These are phyloP conservation scores for Phialocephala sp. DNA, from an alignment of 2,329 filamentous ascomycete genomes.

Conservation along the genomic window DNA sequence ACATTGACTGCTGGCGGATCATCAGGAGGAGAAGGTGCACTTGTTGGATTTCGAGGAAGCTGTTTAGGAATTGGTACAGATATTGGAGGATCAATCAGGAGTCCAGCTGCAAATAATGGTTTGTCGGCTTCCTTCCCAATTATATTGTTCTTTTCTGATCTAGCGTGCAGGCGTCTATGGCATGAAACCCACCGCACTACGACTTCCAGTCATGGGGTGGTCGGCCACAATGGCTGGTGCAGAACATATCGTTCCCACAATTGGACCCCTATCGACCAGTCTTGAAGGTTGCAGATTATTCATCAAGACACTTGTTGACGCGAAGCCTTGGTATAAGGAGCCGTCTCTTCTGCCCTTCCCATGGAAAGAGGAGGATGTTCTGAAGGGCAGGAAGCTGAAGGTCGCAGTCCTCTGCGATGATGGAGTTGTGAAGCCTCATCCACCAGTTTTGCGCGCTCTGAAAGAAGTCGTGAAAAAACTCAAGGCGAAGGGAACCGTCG, in stretches of 20 bases:
- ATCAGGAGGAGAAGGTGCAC: conserved; percentile 61
- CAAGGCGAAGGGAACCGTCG: conserved; percentile 49
- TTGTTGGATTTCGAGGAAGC: conserved; percentile 57
- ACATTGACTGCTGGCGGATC: conserved; percentile 57
- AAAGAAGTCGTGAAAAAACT: conserved; percentile 59
- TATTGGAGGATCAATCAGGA: conserved; percentile 56
- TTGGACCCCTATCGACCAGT: conserved; percentile 60
- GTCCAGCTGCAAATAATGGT: conserved; percentile 54
- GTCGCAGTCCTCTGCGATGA: conserved; percentile 67
- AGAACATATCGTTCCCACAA: conserved; percentile 50
- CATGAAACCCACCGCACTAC: conserved; percentile 39
- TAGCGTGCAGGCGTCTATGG: conserved; percentile 39
- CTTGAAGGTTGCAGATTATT: conserved; percentile 54
- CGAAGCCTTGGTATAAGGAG: conserved; percentile 58
- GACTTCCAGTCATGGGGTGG: conserved; percentile 36
- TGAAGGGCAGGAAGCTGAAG: conserved; percentile 54
- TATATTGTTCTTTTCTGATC: not conserved
- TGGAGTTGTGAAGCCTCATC: conserved; percentile 63
- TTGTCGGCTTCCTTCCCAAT: not conserved
- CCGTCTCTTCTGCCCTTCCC: conserved; percentile 58
- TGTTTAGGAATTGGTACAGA: conserved; percentile 60
- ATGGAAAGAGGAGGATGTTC: conserved; percentile 50
- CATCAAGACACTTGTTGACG: conserved; percentile 47
- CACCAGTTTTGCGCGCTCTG: conserved; percentile 62
- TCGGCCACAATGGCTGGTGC: conserved; percentile 34